Evolutionary conservation across 768 basidiomycete species (phyloP).

Genomic region (Gymnopilus dilepis): DNA sequence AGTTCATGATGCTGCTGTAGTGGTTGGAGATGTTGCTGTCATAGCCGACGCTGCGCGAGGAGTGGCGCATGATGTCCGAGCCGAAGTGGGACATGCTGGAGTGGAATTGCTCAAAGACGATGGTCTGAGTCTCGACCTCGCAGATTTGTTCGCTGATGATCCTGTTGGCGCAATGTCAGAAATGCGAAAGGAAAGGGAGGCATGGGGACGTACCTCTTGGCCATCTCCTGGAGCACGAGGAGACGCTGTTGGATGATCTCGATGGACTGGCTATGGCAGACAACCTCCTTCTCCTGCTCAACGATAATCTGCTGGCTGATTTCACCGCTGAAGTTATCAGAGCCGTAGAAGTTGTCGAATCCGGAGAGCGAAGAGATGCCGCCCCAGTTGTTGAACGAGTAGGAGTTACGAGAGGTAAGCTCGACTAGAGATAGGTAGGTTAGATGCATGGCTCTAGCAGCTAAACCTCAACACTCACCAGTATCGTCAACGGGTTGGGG

Average conservation of each 20-base stretch:
- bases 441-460: neutral
- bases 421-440: constrained; percentile 1
- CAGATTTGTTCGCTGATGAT: constrained; percentile 52
- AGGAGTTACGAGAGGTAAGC: constrained; percentile 12
- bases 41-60: constrained; percentile 41
- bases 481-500: constrained; percentile 22
- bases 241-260: constrained; percentile 54
- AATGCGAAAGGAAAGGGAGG: no score
- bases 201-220: constrained; percentile 40
- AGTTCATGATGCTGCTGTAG: constrained; percentile 36
- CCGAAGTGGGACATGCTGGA: constrained; percentile 42
- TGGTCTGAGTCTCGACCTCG: constrained; percentile 53
- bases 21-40: constrained; percentile 42
- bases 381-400: constrained; percentile 43
- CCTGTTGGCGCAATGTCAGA: constrained; percentile 25
- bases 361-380: constrained; percentile 40
- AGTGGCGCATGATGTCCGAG: constrained; percentile 42
- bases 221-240: constrained; percentile 49
- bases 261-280: constrained; percentile 43
- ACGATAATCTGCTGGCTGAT: constrained; percentile 34
- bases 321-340: constrained; percentile 45
- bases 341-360: constrained; percentile 54
- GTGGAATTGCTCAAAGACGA: constrained; percentile 48
- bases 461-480: neutral
- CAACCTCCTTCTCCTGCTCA: constrained; percentile 38